These are phyloP conservation scores for Wickerhamiella pararugosa DNA, from an alignment of 1,139 yeast genomes.

Conservation along the genomic window DNA sequence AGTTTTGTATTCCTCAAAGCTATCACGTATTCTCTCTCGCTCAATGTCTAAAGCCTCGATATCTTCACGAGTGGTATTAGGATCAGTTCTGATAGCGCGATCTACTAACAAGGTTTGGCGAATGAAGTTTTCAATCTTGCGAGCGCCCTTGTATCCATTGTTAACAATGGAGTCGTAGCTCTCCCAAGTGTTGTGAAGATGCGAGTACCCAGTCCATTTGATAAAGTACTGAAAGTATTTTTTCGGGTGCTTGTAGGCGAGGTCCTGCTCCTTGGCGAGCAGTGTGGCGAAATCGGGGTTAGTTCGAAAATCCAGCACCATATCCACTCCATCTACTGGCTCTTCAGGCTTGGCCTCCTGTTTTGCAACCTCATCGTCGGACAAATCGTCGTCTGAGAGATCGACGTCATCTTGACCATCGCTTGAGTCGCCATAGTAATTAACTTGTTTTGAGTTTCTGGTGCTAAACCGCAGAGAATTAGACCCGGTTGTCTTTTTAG, in stretches of 20 bases:
- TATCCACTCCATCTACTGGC: constrained; percentile 31
- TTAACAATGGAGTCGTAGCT: constrained; percentile 36
- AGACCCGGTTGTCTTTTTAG: constrained; percentile 6
- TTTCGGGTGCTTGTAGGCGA: constrained; percentile 21
- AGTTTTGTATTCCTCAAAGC: constrained; percentile 64
- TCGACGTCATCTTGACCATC: constrained; percentile 24
- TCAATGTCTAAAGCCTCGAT: constrained; percentile 88
- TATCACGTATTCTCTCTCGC: constrained; percentile 69
- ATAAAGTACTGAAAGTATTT: constrained; percentile 29
- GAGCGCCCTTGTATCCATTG: constrained; percentile 42
- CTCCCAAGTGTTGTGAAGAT: constrained; percentile 94
- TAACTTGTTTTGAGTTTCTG: constrained; percentile 8
- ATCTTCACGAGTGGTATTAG: constrained; percentile 74
- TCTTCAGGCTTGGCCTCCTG: constrained; percentile 16
- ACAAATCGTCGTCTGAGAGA: constrained; percentile 20
- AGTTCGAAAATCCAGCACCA: constrained; percentile 56
- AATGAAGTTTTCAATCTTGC: constrained; percentile 81
- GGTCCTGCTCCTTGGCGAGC: constrained; percentile 24
- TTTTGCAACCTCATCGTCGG: constrained; percentile 10
- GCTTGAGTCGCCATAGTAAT: constrained; percentile 16
- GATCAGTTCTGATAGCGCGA: constrained; percentile 61
- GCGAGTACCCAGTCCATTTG: constrained; percentile 83
- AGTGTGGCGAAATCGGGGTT: constrained; percentile 29
- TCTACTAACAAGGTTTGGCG: constrained; percentile 62
- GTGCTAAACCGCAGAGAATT: constrained; percentile 3